Conservation (phyloP, 2,329 filamentous ascomycete species). For the Aspergillus fumigatiaffinis region DNA sequence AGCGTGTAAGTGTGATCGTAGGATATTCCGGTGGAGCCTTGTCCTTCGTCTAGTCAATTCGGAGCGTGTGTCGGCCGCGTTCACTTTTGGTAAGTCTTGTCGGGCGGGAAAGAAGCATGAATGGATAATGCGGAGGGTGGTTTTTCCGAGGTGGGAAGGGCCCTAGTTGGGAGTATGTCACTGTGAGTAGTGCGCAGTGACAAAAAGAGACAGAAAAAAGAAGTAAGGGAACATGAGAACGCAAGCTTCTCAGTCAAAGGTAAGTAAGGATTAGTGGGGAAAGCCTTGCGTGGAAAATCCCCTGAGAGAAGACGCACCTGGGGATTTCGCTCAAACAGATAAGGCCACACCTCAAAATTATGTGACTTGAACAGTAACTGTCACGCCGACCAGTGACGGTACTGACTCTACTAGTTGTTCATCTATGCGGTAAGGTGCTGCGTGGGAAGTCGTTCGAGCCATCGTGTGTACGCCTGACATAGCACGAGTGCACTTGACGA, state of each 20-base stretch:
- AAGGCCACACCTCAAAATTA: not conserved
- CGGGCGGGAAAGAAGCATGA: constrained; percentile 10
- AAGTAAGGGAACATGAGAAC: not conserved
- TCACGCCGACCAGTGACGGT: not conserved
- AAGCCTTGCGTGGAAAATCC: not conserved
- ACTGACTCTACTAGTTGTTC: not conserved
- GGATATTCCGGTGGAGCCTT: constrained; percentile 17
- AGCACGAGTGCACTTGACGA: not conserved
- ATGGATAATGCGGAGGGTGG: constrained; percentile 26
- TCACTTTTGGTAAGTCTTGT: constrained; percentile 25
- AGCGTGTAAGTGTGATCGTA: constrained; percentile 18
- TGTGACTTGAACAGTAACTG: not conserved
- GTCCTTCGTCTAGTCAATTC: constrained; percentile 12
- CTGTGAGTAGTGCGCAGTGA: constrained; percentile 11
- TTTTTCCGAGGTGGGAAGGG: constrained; percentile 28
- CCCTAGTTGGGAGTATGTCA: not conserved
- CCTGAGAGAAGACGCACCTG: constrained; percentile 2
- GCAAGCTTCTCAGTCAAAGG: not conserved
- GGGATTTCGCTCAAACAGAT: not conserved
- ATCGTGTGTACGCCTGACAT: not conserved
- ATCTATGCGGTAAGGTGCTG: not conserved
- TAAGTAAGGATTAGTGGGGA: not conserved
- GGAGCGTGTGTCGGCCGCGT: constrained; percentile 25
- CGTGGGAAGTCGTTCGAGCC: not conserved
- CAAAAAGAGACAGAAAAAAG: constrained; percentile 15